Conservation (phyloP, 2,329 filamentous ascomycete genomes). For the Trichoderma sp. region DNA sequence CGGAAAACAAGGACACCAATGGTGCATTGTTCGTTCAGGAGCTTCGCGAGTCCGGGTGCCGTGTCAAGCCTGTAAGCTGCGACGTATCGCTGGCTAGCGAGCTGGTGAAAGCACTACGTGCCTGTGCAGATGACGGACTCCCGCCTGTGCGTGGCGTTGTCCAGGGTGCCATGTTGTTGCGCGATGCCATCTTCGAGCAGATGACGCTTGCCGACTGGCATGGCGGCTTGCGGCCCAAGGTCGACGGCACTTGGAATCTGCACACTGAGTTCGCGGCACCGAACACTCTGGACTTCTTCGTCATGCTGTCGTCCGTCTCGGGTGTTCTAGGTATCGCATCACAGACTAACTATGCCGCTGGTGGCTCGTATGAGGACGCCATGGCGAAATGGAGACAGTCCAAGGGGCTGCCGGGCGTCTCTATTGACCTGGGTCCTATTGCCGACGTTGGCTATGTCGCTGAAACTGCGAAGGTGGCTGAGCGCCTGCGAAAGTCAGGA, state of each 20-base stretch:
- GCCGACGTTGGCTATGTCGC: background rate
- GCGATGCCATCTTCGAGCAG: background rate
- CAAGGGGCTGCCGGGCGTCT: background rate
- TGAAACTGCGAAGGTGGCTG: background rate
- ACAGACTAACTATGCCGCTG: constrained; percentile 18
- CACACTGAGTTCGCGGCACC: constrained; percentile 7
- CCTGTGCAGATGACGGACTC: background rate
- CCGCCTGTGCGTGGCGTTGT: background rate
- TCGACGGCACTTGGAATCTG: constrained; percentile 4
- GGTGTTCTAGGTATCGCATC: constrained; percentile 1
- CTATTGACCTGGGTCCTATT: background rate
- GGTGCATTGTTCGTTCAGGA: background rate
- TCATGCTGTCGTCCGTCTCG: constrained; percentile 12
- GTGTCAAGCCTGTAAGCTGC: background rate
- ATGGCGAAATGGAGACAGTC: constrained; percentile 16
- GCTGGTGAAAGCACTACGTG: background rate
- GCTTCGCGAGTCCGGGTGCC: background rate
- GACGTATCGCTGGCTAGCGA: background rate
- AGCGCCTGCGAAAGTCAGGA: background rate
- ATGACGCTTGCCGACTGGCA: background rate
- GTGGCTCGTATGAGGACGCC: constrained; percentile 17
- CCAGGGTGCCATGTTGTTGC: background rate
- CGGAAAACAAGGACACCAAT: background rate
- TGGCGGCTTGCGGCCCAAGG: background rate
- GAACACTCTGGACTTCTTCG: constrained; percentile 13